phyloP scores from a whole-genome alignment of 768 basidiomycete species.

The Rhodocollybia butyracea region DNA sequence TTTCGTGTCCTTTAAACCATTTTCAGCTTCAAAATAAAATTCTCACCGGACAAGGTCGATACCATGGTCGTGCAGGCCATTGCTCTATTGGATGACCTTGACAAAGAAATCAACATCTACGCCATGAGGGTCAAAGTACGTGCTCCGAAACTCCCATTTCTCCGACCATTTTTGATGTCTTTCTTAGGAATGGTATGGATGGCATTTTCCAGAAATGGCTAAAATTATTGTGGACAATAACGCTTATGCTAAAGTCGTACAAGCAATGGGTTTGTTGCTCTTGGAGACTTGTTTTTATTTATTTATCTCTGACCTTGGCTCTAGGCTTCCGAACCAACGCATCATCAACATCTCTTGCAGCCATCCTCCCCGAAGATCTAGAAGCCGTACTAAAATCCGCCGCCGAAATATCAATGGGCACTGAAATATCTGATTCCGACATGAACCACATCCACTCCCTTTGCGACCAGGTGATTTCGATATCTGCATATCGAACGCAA shows the following conservation, averaged over 20 bases:
- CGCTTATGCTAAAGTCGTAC: conserved; percentile 94
- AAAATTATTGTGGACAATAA: conserved; percentile 98
- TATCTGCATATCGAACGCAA: conserved; percentile 91
- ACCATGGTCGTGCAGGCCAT: conserved; percentile 99
- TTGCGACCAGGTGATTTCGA: conserved; percentile 97
- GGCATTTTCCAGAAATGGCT: conserved; percentile 99
- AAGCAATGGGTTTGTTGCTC: conserved; percentile 70
- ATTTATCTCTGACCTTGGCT: not conserved
- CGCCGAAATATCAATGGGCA: conserved; percentile 98
- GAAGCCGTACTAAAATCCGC: conserved; percentile 94
- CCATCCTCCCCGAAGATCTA: conserved; percentile 94
- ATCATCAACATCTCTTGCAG: conserved; percentile 76
- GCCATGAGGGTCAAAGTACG: conserved; percentile 96
- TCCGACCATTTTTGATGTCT: not conserved
- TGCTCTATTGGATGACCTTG: conserved; percentile 93
- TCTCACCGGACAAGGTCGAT: conserved; percentile 99
- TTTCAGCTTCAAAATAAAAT: conserved; percentile 94
- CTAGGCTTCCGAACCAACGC: conserved; percentile 95
- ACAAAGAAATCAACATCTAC: conserved; percentile 99
- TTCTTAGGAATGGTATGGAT: conserved; percentile 97
- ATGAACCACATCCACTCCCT: conserved; percentile 96
- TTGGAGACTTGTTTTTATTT: not conserved
- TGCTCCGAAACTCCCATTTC: not conserved
- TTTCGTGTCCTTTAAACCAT: not conserved
- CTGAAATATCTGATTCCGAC: conserved; percentile 96